A percentile compares a stretch with the other conserved stretches of the same genome.
Conservation (phyloP, 2,329 filamentous ascomycete genomes). For the Dactylellina leptospora region DNA sequence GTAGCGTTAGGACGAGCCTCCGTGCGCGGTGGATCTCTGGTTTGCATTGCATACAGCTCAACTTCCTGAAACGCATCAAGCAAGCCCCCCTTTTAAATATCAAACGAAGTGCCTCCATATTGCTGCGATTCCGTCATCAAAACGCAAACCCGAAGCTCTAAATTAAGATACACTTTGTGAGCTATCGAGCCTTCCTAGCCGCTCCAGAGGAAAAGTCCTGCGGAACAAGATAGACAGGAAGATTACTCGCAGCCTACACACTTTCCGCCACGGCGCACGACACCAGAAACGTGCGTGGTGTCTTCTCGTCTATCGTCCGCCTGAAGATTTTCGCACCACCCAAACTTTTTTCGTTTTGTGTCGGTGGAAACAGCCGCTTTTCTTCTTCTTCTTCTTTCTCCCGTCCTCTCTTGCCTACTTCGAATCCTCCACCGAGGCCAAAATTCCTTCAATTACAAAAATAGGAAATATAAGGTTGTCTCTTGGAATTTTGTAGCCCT, state of each 20-base stretch:
- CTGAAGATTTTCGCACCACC: constrained; percentile 18
- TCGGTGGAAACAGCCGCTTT: constrained; percentile 6
- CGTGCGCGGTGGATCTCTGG: neutral
- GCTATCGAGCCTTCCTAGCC: constrained; percentile 6
- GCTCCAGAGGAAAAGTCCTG: constrained; percentile 4
- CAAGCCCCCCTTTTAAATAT: constrained; percentile 43
- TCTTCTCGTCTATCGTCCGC: constrained; percentile 33
- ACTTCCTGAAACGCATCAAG: constrained; percentile 52
- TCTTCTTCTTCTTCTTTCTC: neutral
- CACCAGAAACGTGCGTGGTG: constrained; percentile 37
- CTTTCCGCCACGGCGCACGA: constrained; percentile 38
- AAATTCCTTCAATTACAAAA: constrained; percentile 37
- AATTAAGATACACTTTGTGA: constrained; percentile 49
- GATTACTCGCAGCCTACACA: constrained; percentile 13
- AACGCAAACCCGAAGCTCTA: constrained; percentile 47
- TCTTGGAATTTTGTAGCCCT: constrained; percentile 3
- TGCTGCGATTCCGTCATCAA: constrained; percentile 51
- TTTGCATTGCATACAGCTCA: constrained; percentile 35
- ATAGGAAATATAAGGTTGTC: constrained; percentile 22
- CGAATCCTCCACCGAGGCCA: constrained; percentile 8
- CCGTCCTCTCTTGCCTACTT: constrained; percentile 10
- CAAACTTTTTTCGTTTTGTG: constrained; percentile 22
- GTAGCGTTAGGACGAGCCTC: constrained; percentile 10
- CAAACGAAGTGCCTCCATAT: constrained; percentile 45
- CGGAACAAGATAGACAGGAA: neutral